Conservation (phyloP, 169 alveolate species). For the Eimeria praecox region DNA sequence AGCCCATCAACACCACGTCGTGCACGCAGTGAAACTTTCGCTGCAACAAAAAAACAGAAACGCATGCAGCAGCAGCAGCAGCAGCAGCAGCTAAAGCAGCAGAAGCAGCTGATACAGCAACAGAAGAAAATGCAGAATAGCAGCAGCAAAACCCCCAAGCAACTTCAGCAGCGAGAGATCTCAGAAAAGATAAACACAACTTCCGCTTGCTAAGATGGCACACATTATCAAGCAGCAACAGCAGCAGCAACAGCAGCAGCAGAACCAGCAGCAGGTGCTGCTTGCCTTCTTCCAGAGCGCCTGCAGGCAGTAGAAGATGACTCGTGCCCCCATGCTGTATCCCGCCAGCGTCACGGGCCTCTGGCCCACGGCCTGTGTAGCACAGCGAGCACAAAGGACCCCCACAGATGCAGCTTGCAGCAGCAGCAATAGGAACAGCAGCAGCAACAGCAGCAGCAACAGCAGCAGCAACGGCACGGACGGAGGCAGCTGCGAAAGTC, state of each 20-base stretch:
- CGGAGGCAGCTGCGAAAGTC: background rate
- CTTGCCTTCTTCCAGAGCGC: constrained; percentile 86
- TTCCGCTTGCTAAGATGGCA: background rate
- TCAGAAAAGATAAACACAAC: background rate
- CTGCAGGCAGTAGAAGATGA: constrained; percentile 91
- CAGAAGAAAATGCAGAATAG: background rate
- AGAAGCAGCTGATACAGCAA: constrained; percentile 34
- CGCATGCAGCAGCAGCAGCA: constrained; percentile 8
- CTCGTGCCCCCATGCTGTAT: constrained; percentile 95
- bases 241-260: constrained; percentile 3
- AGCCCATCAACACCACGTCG: constrained; percentile 93
- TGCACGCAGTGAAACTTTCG: constrained; percentile 88
- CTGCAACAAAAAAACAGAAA: constrained; percentile 8
- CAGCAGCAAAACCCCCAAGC: background rate
- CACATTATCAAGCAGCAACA: background rate
- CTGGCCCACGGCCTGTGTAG: constrained; percentile 90
- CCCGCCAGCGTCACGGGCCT: constrained; percentile 95
- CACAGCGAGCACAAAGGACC: background rate
- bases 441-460: background rate
- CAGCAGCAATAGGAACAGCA: background rate
- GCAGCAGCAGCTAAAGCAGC: background rate
- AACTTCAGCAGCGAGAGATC: background rate
- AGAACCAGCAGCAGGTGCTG: background rate
- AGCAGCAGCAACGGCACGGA: background rate
- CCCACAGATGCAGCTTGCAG: constrained; percentile 9